phyloP scores from a whole-genome alignment of 2,329 filamentous ascomycete species.

The Neoarthrinium moseri region DNA sequence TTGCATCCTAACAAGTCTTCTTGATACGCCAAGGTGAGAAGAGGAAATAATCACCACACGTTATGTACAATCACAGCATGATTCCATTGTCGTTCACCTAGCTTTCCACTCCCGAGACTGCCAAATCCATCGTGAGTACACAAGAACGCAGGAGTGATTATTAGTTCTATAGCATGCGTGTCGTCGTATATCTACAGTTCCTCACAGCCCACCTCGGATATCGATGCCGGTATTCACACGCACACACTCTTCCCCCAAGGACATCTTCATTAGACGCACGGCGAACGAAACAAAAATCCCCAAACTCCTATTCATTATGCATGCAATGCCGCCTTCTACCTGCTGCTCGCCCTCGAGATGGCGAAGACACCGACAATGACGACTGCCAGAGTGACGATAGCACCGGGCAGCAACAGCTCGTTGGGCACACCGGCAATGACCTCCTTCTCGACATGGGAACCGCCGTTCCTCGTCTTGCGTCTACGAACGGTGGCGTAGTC shows the following conservation, averaged over 20 bases:
- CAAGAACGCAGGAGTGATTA: too few species aligned
- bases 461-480: conserved; percentile 43
- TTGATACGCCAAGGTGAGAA: too few species aligned
- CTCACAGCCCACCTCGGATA: background rate
- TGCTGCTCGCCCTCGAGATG: conserved; percentile 66
- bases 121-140: too few species aligned
- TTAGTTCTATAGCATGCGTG: conserved; percentile 1
- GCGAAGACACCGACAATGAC: conserved; percentile 94
- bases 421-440: conserved; percentile 91
- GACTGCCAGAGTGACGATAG: conserved; percentile 90
- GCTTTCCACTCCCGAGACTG: too few species aligned
- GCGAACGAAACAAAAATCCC: background rate
- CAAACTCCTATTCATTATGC: background rate
- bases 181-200: conserved; percentile 1
- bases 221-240: background rate
- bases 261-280: background rate
- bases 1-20: too few species aligned
- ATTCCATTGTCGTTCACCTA: too few species aligned
- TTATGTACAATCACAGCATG: too few species aligned
- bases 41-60: too few species aligned
- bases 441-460: conserved; percentile 58
- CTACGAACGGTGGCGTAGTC: conserved; percentile 50
- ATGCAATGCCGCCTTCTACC: conserved; percentile 33
- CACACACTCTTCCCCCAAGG: too few species aligned
- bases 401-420: conserved; percentile 87